Conservation (phyloP, 179 eudicot species). For the Corrigiola litoralis region DNA sequence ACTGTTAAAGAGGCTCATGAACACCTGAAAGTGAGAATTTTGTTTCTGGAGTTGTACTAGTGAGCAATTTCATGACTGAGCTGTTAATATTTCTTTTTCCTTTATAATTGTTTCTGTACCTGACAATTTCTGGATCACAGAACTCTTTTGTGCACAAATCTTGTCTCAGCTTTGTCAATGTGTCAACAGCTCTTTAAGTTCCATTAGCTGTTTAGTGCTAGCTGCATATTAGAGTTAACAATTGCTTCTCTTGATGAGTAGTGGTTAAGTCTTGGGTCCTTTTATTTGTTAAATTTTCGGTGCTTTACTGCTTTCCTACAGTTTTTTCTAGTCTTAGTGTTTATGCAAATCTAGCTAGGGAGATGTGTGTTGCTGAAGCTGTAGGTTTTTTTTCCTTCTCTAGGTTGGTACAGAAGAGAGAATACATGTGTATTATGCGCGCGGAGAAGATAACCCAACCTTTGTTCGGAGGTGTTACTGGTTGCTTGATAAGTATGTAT, state of each 20-base stretch:
- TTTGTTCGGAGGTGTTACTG: constrained; percentile 98
- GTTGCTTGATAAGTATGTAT: constrained; percentile 94
- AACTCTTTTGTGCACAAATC: neutral
- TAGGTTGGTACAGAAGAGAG: constrained; percentile 92
- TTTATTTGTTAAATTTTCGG: no score
- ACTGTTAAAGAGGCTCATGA: constrained; percentile 99
- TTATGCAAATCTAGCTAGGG: no score
- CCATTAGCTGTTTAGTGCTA: no score
- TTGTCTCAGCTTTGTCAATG: neutral
- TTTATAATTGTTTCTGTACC: neutral
- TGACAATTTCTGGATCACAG: neutral
- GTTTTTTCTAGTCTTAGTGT: no score
- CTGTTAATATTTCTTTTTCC: neutral
- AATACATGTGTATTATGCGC: constrained; percentile 96
- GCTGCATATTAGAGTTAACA: no score
- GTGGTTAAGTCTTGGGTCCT: no score
- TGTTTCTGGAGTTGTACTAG: neutral
- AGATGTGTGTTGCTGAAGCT: no score
- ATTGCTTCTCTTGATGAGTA: no score
- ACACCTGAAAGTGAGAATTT: constrained; percentile 68
- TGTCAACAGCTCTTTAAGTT: no score
- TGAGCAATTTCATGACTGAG: neutral
- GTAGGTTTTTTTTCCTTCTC: neutral
- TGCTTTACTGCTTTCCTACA: no score
- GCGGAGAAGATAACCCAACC: constrained; percentile 68